A percentile compares a stretch with the other conserved stretches of the same genome.
phyloP scores from a whole-genome alignment of 2,329 filamentous ascomycete species.

The Neofusicoccum ribis region DNA sequence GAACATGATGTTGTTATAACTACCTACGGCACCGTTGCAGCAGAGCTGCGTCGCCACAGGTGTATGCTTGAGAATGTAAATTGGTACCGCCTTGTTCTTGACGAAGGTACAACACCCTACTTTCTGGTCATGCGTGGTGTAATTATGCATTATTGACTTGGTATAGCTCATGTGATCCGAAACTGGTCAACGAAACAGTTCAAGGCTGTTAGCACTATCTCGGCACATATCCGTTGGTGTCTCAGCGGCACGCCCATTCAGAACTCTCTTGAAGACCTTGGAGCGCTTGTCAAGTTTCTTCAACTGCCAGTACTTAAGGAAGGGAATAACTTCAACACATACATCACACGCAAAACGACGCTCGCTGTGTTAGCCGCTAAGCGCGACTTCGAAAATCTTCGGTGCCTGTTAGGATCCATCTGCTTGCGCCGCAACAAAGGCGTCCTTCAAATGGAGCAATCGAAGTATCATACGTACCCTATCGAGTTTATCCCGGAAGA shows the following conservation, averaged over 20 bases:
- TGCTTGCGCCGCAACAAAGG: slow-evolving; percentile 22
- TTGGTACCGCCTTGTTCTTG: slow-evolving; percentile 52
- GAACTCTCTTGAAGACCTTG: slow-evolving; percentile 25
- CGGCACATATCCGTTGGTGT: slow-evolving; percentile 52
- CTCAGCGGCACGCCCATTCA: slow-evolving; percentile 48
- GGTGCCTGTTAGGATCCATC: slow-evolving; percentile 20
- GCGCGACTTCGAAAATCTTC: slow-evolving; percentile 1
- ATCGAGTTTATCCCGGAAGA: slow-evolving; percentile 14
- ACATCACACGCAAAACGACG: slow-evolving; percentile 10
- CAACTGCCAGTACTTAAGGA: slow-evolving; percentile 23
- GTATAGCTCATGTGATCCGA: slow-evolving; percentile 49
- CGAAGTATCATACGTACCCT: slow-evolving; percentile 1
- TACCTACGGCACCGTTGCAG: slow-evolving; percentile 27
- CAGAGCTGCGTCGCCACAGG: slow-evolving; percentile 31
- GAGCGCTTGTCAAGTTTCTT: slow-evolving; percentile 25
- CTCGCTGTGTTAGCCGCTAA: no score
- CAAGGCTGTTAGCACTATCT: slow-evolving; percentile 41
- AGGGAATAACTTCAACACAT: slow-evolving; percentile 16
- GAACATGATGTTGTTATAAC: not conserved
- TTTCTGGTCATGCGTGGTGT: slow-evolving; percentile 21
- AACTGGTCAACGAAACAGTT: slow-evolving; percentile 46
- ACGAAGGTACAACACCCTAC: slow-evolving; percentile 42
- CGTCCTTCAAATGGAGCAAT: slow-evolving; percentile 1
- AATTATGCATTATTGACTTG: no score
- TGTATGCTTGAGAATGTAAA: slow-evolving; percentile 36